Evolutionary conservation across 352 stramenopile species (phyloP), one percentile per base, ranked within the genome.

Genomic region (Thraustotheca clavata): DNA sequence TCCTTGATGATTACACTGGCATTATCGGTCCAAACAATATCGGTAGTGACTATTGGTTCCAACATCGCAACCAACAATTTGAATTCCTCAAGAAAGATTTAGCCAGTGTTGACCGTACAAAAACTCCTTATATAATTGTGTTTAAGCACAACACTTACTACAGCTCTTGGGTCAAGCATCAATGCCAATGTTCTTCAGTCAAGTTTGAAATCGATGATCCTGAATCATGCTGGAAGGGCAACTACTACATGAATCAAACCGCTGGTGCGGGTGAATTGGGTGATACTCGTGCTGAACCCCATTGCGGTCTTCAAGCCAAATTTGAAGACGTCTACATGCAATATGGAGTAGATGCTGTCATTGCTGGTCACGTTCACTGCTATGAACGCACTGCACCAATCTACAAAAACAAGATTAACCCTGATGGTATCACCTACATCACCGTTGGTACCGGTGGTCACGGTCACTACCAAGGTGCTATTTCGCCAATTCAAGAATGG

Each of bases 1-100:
- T 82, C 50, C 47, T 88, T n/a, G 78, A 87, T 59, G 77, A 82
- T 50, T 89, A 89, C 69, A 83, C 74, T 20, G 71, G 76, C 12
- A 76, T 74, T 12, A 67, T 57, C 36, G 74, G 73, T 20, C 71
- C 59, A 33, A 69, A 71, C 26, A 68, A 48, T 3, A 67, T 86
- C 7, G 77, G 78, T 52, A 77, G 73, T 0, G 70, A 75, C 18
- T 67, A 66, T 20, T 77, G 76, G 63, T 49, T 83, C 8, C 68
- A 54, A 4, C 62, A 74, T 34, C 76, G 75, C 9, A 7, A 61
- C 9, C 14, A 18, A 11, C 29, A 46, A 38, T 24, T 61, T 20
- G 29, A 47, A 34, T 61, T 34, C 35, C 34, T 61, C 52, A 46
- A 61, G 34, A 5, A 7, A 24, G 52, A 61, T 4, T 29, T 61